phyloP scores from a whole-genome alignment of 2,329 filamentous ascomycete species.

The Taxawa tesnikishii region DNA sequence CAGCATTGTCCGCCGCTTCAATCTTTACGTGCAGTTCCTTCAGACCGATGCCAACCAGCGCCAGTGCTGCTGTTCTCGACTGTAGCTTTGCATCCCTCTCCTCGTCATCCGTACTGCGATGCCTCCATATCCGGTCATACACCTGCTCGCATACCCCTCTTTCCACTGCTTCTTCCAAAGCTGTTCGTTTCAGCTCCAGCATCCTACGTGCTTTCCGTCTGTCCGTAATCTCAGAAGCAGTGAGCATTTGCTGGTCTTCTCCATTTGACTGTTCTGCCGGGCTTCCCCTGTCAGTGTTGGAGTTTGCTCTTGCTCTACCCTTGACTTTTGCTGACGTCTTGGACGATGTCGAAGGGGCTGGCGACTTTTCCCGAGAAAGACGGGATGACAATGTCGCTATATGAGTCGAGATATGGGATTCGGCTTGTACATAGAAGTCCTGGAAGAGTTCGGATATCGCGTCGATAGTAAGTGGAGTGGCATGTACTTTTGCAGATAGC shows the following conservation, averaged over 20 bases:
- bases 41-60: slow-evolving; percentile 81
- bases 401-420: slow-evolving; percentile 74
- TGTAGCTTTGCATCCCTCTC: slow-evolving; percentile 88
- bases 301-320: slow-evolving; percentile 26
- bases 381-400: slow-evolving; percentile 67
- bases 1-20: slow-evolving; percentile 43
- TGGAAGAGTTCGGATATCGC: slow-evolving; percentile 79
- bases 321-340: slow-evolving; percentile 44
- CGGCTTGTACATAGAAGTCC: slow-evolving; percentile 77
- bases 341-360: slow-evolving; percentile 44
- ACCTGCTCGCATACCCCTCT: slow-evolving; percentile 41
- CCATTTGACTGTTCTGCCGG: slow-evolving; percentile 28
- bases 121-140: slow-evolving; percentile 81
- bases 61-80: slow-evolving; percentile 82
- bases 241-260: slow-evolving; percentile 84
- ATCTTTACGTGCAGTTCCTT: slow-evolving; percentile 73
- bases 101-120: slow-evolving; percentile 84
- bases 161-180: slow-evolving; percentile 86
- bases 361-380: slow-evolving; percentile 56
- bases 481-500: slow-evolving; percentile 73
- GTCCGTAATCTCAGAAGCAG: slow-evolving; percentile 68
- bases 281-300: slow-evolving; percentile 21
- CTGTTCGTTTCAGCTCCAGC: slow-evolving; percentile 62
- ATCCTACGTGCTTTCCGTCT: slow-evolving; percentile 65
- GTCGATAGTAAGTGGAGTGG: slow-evolving; percentile 71